Evolutionary conservation across 768 basidiomycete species (phyloP), one percentile per base, ranked within the genome.

Genomic region (Lactarius hengduanensis): DNA sequence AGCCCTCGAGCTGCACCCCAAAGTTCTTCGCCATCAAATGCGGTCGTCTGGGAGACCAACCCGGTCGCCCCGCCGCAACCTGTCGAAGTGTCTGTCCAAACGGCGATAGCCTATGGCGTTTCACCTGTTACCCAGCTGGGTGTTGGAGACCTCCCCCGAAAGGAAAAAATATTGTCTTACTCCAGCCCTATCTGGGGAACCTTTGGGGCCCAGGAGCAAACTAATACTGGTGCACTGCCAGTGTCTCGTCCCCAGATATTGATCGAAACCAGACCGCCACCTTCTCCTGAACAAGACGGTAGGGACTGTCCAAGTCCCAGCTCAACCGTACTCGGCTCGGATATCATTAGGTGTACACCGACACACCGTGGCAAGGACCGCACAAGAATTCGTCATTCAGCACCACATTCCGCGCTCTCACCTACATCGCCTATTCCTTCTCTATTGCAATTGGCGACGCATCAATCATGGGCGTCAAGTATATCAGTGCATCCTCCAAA

Each of bases 321-420:
- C 53, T 70, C 71, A 28, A 65, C 67, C 36, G 57, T 73, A 53
- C 67, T 75, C 13, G 74, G 75, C 2, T 76, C 77, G 6, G 77
- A 77, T 63, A 76, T 77, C 65, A 66, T 77, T 13, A 71, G 71
- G 56, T 11, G n/a, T 4, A 32, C 43, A 22, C 34, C 59, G 36
- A 45, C 50, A n/a, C 54, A 26, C 43, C 28, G n/a, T 26, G 15
- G 32, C 40, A 62, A 50, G 56, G 55, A 70, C 20, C 67, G 63
- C 50, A 68, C 61, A 56, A 70, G 59, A 50, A 32, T 57, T 57
- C 60, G 15, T 20, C 32, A 36, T n/a, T 55, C 62, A 20, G 53
- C 4, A 10, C 47, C 56, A 34, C 7, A 26, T 30, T 20, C 15
- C n/a, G 15, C n/a, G 0, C 15, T 45, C 4, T 28, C 53, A 7